Conservation (phyloP, 1,284 basidiomycete genomes). For the Coniferiporia sulphurascens region DNA sequence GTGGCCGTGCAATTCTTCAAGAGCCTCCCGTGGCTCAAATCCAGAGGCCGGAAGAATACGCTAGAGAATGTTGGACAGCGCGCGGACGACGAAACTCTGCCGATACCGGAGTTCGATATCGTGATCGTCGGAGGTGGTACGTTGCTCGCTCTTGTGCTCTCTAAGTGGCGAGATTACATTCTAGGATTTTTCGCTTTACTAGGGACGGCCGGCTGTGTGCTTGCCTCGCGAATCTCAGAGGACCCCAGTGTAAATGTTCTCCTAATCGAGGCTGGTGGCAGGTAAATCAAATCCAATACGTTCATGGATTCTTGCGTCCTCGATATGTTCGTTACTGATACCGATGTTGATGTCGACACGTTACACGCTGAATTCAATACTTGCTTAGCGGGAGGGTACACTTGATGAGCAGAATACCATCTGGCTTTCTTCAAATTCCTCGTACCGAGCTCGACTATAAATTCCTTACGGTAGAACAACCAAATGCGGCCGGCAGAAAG, state of each 20-base stretch:
- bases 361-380: too few species aligned
- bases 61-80: conserved; percentile 1
- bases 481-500: conserved; percentile 11
- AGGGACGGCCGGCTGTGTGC: conserved; percentile 35
- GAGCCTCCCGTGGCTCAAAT: not conserved
- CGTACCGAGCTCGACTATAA: conserved; percentile 11
- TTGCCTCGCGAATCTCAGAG: conserved; percentile 37
- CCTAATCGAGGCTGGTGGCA: conserved; percentile 21
- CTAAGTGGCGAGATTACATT: not conserved
- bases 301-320: too few species aligned
- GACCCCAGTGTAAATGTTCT: conserved; percentile 28
- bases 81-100: not conserved
- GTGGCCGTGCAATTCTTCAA: not conserved
- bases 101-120: conserved; percentile 14
- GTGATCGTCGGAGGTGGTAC: conserved; percentile 21
- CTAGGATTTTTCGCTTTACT: not conserved
- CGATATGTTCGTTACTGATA: not conserved
- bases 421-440: conserved; percentile 1
- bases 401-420: not conserved
- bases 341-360: too few species aligned
- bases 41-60: not conserved
- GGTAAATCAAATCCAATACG: conserved; percentile 1
- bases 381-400: conserved; percentile 6
- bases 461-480: conserved; percentile 10
- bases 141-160: not conserved